A percentile compares a stretch with the other conserved stretches of the same genome.
Conservation (phyloP, 495 filamentous ascomycete genomes). For the Daldinia decipiens region DNA sequence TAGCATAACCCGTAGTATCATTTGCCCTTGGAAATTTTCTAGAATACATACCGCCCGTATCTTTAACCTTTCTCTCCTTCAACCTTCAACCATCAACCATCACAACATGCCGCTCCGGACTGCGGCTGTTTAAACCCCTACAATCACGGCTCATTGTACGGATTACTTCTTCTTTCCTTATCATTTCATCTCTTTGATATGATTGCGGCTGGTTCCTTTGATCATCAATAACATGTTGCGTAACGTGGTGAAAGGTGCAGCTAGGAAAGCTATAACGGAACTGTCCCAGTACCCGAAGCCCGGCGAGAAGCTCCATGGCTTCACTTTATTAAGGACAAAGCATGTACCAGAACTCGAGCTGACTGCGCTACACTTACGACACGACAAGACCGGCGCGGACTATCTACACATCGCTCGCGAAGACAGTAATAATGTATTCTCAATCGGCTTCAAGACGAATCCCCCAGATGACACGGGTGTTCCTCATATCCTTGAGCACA, state of each 20-base stretch:
- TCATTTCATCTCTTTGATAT: slow-evolving; percentile 12
- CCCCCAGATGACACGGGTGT: slow-evolving; percentile 95
- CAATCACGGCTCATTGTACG: not conserved
- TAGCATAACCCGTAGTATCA: slow-evolving; percentile 29
- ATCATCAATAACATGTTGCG: slow-evolving; percentile 57
- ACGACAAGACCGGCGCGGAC: slow-evolving; percentile 93
- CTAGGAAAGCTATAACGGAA: slow-evolving; percentile 74
- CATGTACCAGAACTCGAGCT: slow-evolving; percentile 93
- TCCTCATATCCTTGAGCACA: slow-evolving; percentile 97
- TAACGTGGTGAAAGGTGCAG: slow-evolving; percentile 59
- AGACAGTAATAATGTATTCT: slow-evolving; percentile 99
- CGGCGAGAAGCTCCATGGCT: slow-evolving; percentile 90
- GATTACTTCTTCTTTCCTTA: not conserved
- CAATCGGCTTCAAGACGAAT: slow-evolving; percentile 98
- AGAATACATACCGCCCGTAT: slow-evolving; percentile 17
- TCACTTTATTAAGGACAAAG: slow-evolving; percentile 87
- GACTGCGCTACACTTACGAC: slow-evolving; percentile 86
- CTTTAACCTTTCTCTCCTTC: not conserved
- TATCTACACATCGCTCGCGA: slow-evolving; percentile 94
- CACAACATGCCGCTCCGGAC: not conserved
- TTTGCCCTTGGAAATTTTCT: slow-evolving; percentile 40
- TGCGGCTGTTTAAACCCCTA: not conserved
- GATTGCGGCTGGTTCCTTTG: slow-evolving; percentile 7
- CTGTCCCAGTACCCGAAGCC: slow-evolving; percentile 75
- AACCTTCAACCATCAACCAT: slow-evolving; percentile 9